Evolutionary conservation across 2,329 filamentous ascomycete genomes (phyloP).

Genomic region (Lachnellula cervina): DNA sequence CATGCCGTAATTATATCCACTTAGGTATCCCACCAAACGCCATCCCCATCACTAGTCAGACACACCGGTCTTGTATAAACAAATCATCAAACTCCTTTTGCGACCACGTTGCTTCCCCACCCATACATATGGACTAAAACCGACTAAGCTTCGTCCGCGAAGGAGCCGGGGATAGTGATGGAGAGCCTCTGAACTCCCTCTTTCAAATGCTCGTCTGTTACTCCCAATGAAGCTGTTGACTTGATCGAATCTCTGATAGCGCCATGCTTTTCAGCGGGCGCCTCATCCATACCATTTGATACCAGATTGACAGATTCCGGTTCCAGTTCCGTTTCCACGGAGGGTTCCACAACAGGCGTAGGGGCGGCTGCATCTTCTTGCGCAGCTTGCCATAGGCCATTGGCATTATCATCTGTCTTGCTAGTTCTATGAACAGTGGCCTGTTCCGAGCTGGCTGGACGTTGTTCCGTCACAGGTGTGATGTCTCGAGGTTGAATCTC

Average conservation of each 20-base stretch:
- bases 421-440: constrained; percentile 5
- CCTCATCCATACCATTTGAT: background rate
- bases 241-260: constrained; percentile 18
- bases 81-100: constrained; percentile 1
- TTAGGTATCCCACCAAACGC: constrained; percentile 13
- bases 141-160: constrained; percentile 2
- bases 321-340: background rate
- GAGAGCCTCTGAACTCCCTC: constrained; percentile 33
- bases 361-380: constrained; percentile 14
- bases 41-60: background rate
- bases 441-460: constrained; percentile 4
- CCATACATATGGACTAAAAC: background rate
- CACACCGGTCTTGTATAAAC: constrained; percentile 11
- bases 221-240: constrained; percentile 18
- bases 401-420: constrained; percentile 11
- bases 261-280: constrained; percentile 8
- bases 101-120: background rate
- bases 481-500: constrained; percentile 29
- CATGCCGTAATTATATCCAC: constrained; percentile 17
- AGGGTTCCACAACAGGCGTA: background rate
- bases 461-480: constrained; percentile 20
- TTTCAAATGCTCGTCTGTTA: constrained; percentile 21
- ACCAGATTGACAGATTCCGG: background rate
- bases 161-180: constrained; percentile 34
- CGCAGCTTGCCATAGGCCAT: constrained; percentile 10